Evolutionary conservation across 2,329 filamentous ascomycete genomes (phyloP).

Genomic region (Cephalotrichum gorgonifer): DNA sequence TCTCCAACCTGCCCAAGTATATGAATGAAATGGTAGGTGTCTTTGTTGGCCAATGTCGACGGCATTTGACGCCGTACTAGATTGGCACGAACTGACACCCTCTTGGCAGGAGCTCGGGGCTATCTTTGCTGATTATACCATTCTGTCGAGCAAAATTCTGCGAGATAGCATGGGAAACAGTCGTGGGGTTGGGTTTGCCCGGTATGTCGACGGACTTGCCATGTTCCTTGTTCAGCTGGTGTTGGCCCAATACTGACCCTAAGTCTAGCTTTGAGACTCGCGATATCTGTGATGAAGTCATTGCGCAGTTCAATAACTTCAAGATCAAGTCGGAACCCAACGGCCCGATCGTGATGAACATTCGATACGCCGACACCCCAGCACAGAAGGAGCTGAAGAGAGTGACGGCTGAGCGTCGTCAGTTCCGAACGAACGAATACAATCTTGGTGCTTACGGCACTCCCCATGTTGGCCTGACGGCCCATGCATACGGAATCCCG

Average conservation of each 20-base stretch:
- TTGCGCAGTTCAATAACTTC: conserved; percentile 75
- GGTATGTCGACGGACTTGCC: conserved; percentile 43
- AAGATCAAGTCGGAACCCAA: conserved; percentile 61
- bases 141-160: conserved; percentile 90
- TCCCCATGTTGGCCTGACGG: conserved; percentile 43
- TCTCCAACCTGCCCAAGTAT: conserved; percentile 88
- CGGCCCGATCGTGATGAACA: conserved; percentile 61
- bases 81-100: neutral
- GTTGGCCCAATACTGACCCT: conserved; percentile 12
- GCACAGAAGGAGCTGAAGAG: conserved; percentile 96
- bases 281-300: conserved; percentile 82
- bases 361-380: conserved; percentile 93
- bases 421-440: conserved; percentile 95
- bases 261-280: conserved; percentile 72
- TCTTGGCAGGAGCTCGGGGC: conserved; percentile 55
- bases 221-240: neutral
- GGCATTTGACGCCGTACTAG: neutral
- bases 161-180: conserved; percentile 86
- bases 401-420: conserved; percentile 86
- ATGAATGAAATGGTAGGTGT: conserved; percentile 76
- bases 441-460: conserved; percentile 63
- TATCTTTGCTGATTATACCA: conserved; percentile 70
- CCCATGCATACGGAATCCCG: conserved; percentile 10
- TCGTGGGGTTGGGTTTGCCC: conserved; percentile 93
- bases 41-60: neutral